Base-by-base conservation (phyloP, 2,329 filamentous ascomycete species). In the Calonectria leucothoes region DNA sequence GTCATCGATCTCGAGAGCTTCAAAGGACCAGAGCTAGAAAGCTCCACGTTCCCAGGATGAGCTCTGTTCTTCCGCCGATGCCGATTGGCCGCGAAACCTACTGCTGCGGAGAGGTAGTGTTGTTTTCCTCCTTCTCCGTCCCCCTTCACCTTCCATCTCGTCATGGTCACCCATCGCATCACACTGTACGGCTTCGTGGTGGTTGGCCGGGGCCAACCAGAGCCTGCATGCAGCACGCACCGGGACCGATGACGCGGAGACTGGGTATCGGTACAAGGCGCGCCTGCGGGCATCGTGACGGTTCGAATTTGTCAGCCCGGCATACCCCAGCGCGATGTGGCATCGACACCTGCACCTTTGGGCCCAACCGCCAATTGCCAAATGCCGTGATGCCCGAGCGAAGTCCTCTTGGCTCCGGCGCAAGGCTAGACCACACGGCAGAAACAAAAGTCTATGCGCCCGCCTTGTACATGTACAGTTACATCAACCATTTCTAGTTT, bases 51-150 rank as follows among this genome's bases (percentile, higher is more conserved):
- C 55, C 37, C 23, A 14, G 49, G 45, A 65, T 70, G 49, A 67
- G 61, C 61, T 37, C 23, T 37, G 6, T 52, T 20, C 63, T 20
- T 59, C 69, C 63, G 31, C n/a, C 23, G 31, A 31, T 66, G 61
- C 69, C 63, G 69, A 71, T 71, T 71, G 69, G 69, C 10, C 55
- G 27, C 27, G 25, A n/a, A n/a, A n/a, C 15, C 35, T 35, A 1
- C 11, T 15, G 45, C 25, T n/a, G 15, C n/a, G 20, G n/a, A 35
- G 29, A 17, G 15, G 27, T 20, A n/a, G n/a, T n/a, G n/a, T n/a
- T n/a, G 27, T 20, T 20, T 29, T 52, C 31, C 31, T 52, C 17
- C 17, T 51, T 51, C 12, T 11, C 67, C n/a, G n/a, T n/a, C n/a
- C n/a, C n/a, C n/a, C n/a, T n/a, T n/a, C n/a, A n/a, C n/a, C n/a